These are phyloP conservation scores for Alternaria sp. DNA, from an alignment of 2,329 filamentous ascomycete genomes.

Conservation along the genomic window DNA sequence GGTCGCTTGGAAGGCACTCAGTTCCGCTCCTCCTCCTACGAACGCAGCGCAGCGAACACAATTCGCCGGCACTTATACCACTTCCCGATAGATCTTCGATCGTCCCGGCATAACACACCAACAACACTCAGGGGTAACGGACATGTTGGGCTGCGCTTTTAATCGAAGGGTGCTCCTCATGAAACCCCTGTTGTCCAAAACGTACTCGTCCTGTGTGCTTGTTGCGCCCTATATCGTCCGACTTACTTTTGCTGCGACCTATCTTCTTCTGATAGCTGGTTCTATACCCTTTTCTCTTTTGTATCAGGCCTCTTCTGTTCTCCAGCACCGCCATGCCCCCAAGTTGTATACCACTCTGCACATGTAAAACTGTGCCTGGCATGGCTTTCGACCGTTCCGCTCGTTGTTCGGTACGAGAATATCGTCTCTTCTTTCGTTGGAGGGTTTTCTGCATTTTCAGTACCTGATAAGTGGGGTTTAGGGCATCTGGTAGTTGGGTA, in stretches of 20 bases:
- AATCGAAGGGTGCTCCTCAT: background rate
- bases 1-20: slow-evolving; percentile 45
- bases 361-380: background rate
- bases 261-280: slow-evolving; percentile 15
- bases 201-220: background rate
- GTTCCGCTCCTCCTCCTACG: slow-evolving; percentile 16
- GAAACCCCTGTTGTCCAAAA: background rate
- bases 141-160: background rate
- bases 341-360: background rate
- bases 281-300: slow-evolving; percentile 19
- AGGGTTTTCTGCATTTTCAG: slow-evolving; percentile 1
- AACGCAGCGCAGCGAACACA: slow-evolving; percentile 27
- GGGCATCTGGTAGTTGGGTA: background rate
- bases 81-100: slow-evolving; percentile 26
- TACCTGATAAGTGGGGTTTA: background rate
- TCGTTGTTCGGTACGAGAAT: background rate
- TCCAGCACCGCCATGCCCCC: background rate
- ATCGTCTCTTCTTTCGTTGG: background rate
- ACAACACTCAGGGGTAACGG: slow-evolving; percentile 2
- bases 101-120: background rate
- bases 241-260: slow-evolving; percentile 10
- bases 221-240: background rate
- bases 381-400: background rate
- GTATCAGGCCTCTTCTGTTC: slow-evolving; percentile 1
- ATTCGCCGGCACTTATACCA: slow-evolving; percentile 32